These are phyloP conservation scores for Ottelia alismoides DNA, from an alignment of 106 monocot species.

Conservation along the genomic window DNA sequence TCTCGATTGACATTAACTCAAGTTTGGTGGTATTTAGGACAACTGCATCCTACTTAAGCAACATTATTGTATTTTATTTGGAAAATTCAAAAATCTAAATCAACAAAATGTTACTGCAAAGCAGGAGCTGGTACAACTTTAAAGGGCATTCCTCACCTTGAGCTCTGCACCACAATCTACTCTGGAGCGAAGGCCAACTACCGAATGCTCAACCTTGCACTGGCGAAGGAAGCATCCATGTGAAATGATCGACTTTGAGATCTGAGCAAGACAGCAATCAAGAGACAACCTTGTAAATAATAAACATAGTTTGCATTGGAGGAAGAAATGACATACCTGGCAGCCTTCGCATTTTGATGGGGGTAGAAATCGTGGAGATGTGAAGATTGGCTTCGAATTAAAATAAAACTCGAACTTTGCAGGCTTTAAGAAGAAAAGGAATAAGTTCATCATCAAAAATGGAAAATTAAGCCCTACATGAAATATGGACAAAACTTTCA, in stretches of 20 bases:
- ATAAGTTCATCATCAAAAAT: neutral
- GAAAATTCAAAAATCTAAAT: too few relatives aligned
- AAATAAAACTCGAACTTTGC: slow-evolving; percentile 14
- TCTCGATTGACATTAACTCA: too few relatives aligned
- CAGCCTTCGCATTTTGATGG: slow-evolving; percentile 35
- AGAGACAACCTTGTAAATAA: too few relatives aligned
- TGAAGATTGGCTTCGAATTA: slow-evolving; percentile 16
- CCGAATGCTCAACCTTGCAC: slow-evolving; percentile 51
- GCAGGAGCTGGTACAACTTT: neutral
- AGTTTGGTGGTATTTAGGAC: too few relatives aligned
- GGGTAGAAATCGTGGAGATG: slow-evolving; percentile 15
- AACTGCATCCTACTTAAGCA: too few relatives aligned
- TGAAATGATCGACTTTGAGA: slow-evolving; percentile 57
- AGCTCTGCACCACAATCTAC: slow-evolving; percentile 45
- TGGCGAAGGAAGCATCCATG: slow-evolving; percentile 54
- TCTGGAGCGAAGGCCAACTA: slow-evolving; percentile 53
- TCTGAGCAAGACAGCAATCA: slow-evolving; percentile 20
- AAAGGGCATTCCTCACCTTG: too few relatives aligned
- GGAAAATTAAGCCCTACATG: neutral
- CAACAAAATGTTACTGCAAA: too few relatives aligned
- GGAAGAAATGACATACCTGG: slow-evolving; percentile 24
- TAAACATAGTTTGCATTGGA: neutral
- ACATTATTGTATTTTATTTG: too few relatives aligned
- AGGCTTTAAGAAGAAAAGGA: slow-evolving; percentile 14
- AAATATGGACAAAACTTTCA: neutral